Conservation (phyloP, 768 basidiomycete species). For the Mycena galopus region DNA sequence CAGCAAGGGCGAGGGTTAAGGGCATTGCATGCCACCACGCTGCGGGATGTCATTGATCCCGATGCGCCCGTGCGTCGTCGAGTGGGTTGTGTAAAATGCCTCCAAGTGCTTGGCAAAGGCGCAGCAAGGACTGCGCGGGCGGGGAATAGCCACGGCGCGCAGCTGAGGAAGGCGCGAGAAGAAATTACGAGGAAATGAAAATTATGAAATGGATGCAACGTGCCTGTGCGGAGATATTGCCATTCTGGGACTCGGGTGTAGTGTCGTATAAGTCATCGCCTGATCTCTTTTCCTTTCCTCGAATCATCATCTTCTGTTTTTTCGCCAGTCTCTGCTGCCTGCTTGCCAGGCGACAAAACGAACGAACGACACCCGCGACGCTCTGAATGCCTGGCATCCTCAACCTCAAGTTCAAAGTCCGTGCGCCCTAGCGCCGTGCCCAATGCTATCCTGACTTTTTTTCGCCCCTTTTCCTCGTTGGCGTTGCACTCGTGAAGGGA, state of each 20-base stretch:
- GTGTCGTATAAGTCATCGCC: background rate
- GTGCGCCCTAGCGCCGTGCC: background rate
- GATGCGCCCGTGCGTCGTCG: too few species aligned
- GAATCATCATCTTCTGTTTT: background rate
- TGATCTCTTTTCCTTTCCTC: background rate
- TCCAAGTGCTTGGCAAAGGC: too few species aligned
- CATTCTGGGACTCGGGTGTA: background rate
- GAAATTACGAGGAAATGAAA: background rate
- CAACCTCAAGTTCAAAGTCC: background rate
- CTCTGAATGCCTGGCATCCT: background rate
- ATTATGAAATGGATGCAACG: background rate
- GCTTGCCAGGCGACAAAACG: too few species aligned
- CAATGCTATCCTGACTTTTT: slow-evolving; percentile 15
- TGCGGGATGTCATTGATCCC: too few species aligned
- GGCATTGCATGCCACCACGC: too few species aligned
- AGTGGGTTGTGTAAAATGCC: too few species aligned
- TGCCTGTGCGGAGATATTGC: background rate
- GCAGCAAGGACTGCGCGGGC: too few species aligned
- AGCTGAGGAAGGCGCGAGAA: too few species aligned
- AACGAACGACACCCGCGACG: background rate
- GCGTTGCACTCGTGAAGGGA: slow-evolving; percentile 64
- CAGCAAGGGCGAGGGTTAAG: too few species aligned
- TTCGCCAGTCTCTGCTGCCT: background rate
- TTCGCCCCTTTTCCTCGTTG: slow-evolving; percentile 35
- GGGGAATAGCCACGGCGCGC: too few species aligned